Evolutionary conservation across 352 stramenopile genomes (phyloP).

Genomic region (Phytophthora chlamydospora): DNA sequence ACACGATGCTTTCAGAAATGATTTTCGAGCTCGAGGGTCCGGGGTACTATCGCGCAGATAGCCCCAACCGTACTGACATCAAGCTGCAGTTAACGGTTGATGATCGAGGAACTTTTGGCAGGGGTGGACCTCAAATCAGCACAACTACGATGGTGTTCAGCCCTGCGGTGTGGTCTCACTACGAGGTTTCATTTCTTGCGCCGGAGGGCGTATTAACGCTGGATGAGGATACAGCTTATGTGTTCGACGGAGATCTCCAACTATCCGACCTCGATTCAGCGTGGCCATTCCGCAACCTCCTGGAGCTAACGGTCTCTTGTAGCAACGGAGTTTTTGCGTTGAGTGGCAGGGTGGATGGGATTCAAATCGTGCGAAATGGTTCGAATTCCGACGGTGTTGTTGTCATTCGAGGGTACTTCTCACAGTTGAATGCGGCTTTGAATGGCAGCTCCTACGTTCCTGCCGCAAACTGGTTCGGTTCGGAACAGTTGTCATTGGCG

Average conservation of each 20-base stretch:
- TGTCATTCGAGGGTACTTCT: slow-evolving; percentile 51
- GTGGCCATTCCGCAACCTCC: slow-evolving; percentile 28
- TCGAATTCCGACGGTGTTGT: slow-evolving; percentile 14
- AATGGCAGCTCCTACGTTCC: slow-evolving; percentile 59
- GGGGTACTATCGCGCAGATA: slow-evolving; percentile 38
- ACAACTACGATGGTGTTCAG: slow-evolving; percentile 36
- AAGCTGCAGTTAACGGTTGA: slow-evolving; percentile 62
- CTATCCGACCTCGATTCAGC: slow-evolving; percentile 36
- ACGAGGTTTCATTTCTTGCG: slow-evolving; percentile 29
- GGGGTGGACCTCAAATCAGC: slow-evolving; percentile 54
- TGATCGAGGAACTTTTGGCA: slow-evolving; percentile 56
- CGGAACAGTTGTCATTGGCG: slow-evolving; percentile 49
- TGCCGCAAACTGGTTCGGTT: slow-evolving; percentile 59
- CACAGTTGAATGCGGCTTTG: slow-evolving; percentile 60
- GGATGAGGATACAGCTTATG: slow-evolving; percentile 46
- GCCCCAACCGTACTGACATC: slow-evolving; percentile 28
- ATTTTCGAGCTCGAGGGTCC: slow-evolving; percentile 46
- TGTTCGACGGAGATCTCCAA: slow-evolving; percentile 40
- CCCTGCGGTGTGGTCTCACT: slow-evolving; percentile 38
- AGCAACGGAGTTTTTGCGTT: slow-evolving; percentile 38
- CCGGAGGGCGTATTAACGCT: slow-evolving; percentile 38
- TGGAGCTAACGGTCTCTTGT: slow-evolving; percentile 42
- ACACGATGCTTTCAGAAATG: slow-evolving; percentile 48
- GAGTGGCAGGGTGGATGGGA: slow-evolving; percentile 5
- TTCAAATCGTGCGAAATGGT: slow-evolving; percentile 43